phyloP scores from a whole-genome alignment of 306 rosid species.

The Comarum palustre region DNA sequence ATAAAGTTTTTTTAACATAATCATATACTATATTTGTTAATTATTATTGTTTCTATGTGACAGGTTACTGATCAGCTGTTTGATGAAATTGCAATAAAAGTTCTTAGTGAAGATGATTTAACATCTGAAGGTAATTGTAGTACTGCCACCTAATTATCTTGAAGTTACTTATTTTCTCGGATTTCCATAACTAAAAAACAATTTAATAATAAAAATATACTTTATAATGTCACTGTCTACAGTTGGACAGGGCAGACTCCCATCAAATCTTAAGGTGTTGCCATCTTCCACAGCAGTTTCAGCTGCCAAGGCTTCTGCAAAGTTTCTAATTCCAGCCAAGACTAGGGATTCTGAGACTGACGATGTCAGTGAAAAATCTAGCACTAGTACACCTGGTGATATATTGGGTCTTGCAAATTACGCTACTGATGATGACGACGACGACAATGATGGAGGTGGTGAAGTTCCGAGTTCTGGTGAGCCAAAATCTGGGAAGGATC shows the following conservation, averaged over 20 bases:
- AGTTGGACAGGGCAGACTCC: slow-evolving; percentile 42
- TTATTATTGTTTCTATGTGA: slow-evolving; percentile 16
- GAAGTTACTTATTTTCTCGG: neutral
- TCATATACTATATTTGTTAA: slow-evolving; percentile 29
- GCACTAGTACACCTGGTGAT: slow-evolving; percentile 70
- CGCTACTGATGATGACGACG: slow-evolving; percentile 66
- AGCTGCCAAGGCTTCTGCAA: slow-evolving; percentile 59
- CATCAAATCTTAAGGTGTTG: slow-evolving; percentile 51
- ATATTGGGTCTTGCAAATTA: slow-evolving; percentile 92
- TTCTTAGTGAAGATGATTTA: slow-evolving; percentile 69
- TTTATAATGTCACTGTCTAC: slow-evolving; percentile 17
- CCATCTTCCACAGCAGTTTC: slow-evolving; percentile 43
- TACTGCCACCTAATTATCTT: neutral
- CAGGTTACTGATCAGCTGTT: slow-evolving; percentile 96
- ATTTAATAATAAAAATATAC: neutral
- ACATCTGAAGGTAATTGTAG: slow-evolving; percentile 58
- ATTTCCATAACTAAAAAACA: neutral
- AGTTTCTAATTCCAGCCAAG: slow-evolving; percentile 59
- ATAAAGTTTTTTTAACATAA: slow-evolving; percentile 9
- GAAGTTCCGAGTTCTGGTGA: slow-evolving; percentile 52
- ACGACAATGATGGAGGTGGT: slow-evolving; percentile 47
- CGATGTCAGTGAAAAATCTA: slow-evolving; percentile 50
- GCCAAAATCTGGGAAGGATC: slow-evolving; percentile 42
- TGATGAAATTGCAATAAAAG: slow-evolving; percentile 92
- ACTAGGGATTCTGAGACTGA: slow-evolving; percentile 51